phyloP scores from a whole-genome alignment of 495 filamentous ascomycete species.

The Penicillium coffeae region DNA sequence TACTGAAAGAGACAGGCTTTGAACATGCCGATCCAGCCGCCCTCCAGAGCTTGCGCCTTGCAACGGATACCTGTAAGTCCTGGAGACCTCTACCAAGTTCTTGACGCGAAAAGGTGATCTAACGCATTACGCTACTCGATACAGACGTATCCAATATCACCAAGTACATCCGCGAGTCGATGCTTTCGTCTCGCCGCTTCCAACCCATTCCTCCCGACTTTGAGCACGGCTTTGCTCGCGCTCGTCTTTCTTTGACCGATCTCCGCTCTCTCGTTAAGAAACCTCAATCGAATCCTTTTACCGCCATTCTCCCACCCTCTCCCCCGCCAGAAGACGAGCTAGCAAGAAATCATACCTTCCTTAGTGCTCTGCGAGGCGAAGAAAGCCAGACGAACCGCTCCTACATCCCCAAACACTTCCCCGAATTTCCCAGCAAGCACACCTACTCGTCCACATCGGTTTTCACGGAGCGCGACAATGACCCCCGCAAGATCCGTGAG shows the following conservation, averaged over 20 bases:
- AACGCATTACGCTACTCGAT: not conserved
- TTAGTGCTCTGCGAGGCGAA: conserved; percentile 52
- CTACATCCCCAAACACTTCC: conserved; percentile 66
- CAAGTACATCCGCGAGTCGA: conserved; percentile 54
- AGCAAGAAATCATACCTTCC: conserved; percentile 39
- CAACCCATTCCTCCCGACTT: conserved; percentile 67
- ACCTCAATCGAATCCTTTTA: conserved; percentile 27
- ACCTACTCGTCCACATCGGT: conserved; percentile 67
- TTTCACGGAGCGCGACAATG: conserved; percentile 60
- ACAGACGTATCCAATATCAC: conserved; percentile 58
- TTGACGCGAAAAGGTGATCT: not conserved
- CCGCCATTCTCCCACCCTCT: conserved; percentile 36
- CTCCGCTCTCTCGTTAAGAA: conserved; percentile 38
- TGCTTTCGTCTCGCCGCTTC: conserved; percentile 57
- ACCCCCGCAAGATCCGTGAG: conserved; percentile 69
- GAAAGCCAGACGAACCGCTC: conserved; percentile 43
- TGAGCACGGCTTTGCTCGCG: conserved; percentile 53
- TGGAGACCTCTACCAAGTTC: too few species aligned
- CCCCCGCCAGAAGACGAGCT: conserved; percentile 45
- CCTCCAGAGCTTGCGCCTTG: conserved; percentile 53
- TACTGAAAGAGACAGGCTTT: conserved; percentile 55
- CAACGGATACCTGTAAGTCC: conserved; percentile 61
- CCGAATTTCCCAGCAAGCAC: conserved; percentile 67
- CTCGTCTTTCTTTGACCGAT: conserved; percentile 32
- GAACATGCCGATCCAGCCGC: conserved; percentile 53